Base-by-base conservation (phyloP, 768 basidiomycete genomes). In the Wakefieldia striispora region DNA sequence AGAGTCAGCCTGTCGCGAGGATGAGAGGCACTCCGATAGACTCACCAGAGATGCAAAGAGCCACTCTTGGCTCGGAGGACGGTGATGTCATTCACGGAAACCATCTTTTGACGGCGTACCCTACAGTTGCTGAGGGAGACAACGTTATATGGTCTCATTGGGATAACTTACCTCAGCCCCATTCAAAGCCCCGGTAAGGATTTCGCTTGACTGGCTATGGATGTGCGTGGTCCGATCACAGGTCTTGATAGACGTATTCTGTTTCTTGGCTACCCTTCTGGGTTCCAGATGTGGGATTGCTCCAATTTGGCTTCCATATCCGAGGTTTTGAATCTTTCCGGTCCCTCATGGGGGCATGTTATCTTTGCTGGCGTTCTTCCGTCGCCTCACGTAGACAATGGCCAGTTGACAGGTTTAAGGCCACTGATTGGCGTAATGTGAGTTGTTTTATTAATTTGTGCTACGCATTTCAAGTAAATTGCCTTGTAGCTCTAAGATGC, bases 281-380 rank as follows among this genome's bases (percentile, higher is more conserved):
- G 79, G 6, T 57, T 86, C 35, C 79, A 84, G 59, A 70, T 84
- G 17, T 86, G 83, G 83, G 82, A 85, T 55, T 80, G 79, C 56
- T 72, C 77, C 12, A 72, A 78, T 51, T 63, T 86, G 9, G 77
- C 68, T 47, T 56, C 74, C 1, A 72, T 82, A 6, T 63, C 66
- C 2, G 84, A 86, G 56, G 19, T 84, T 3, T 62, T 87, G 49
- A 80, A 84, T 50, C 49, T 86, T 29, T 56, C 69, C 9, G 69
- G 59, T 47, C 35, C 65, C 24, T 58, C 62, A 11, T 75, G 68
- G 73, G 70, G 69, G 8, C 52, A 56, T 34, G 53, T 69, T 43
- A 58, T 64, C 35, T 71, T 70, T 51, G 78, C 75, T 33, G 71
- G 64, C 26, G 65, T 80, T 12, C 62, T 84, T 10, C 69, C 70